Conservation (phyloP, 345 rosid genomes). For the Gossypium anomalum region DNA sequence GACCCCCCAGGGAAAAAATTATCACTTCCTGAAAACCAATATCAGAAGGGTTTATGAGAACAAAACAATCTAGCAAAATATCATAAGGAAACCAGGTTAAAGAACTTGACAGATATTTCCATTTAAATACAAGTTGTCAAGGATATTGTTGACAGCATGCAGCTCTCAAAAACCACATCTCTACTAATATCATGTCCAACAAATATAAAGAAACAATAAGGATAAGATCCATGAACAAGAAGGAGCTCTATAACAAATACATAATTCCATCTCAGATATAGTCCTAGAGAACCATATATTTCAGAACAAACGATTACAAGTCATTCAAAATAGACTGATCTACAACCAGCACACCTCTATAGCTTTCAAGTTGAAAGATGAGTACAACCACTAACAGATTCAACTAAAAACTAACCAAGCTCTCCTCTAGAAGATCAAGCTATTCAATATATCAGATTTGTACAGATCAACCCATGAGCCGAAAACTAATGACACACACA, state of each 20-base stretch:
- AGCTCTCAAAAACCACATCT: not conserved
- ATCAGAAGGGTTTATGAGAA: slow-evolving; percentile 3
- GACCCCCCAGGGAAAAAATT: slow-evolving; percentile 67
- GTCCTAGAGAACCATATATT: not conserved
- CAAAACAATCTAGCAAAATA: not conserved
- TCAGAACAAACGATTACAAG: not conserved
- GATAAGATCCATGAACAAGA: slow-evolving; percentile 1
- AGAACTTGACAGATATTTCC: not conserved
- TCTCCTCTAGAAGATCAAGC: not conserved
- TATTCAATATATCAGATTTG: not conserved
- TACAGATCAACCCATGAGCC: not conserved
- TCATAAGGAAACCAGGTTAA: not conserved
- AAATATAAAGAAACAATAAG: not conserved
- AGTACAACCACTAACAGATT: not conserved
- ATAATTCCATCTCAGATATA: not conserved
- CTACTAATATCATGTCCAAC: not conserved
- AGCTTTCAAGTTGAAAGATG: not conserved
- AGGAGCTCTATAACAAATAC: not conserved
- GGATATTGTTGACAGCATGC: not conserved
- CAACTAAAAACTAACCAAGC: not conserved
- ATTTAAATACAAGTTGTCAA: not conserved
- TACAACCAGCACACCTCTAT: not conserved
- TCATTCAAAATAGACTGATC: not conserved
- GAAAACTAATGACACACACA: not conserved
- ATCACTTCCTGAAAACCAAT: slow-evolving; percentile 50